Evolutionary conservation across 495 filamentous ascomycete species (phyloP), one percentile per base, ranked within the genome.

Genomic region (Cairneyella variabilis): DNA sequence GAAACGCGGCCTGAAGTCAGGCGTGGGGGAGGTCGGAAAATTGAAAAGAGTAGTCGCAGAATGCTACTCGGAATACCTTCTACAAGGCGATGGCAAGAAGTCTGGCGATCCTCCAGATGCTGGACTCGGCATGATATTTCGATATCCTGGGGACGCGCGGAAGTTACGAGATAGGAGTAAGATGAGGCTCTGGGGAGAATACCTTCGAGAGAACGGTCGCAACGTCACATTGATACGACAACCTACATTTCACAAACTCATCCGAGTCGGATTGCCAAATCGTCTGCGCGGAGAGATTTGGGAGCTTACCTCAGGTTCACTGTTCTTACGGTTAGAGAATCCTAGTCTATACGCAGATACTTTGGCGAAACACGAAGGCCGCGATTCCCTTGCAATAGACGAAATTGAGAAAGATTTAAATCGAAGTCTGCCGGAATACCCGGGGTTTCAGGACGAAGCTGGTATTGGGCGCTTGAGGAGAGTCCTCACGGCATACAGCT

Each of bases 351-450:
- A 91, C 59, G 67, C 75, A 20, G 87, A 98, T 27, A 97, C 90
- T 5, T 76, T 98, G 18, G 70, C 81, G 17, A 90, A 95, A 62
- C 90, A 84, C 53, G 76, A 82, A 3, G 93, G 93, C 9, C 77
- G 82, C 57, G 86, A 90, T 53, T 97, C 92, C 2, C 75, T 97
- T 51, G 93, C 93, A 2, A 97, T 97, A 54, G 93, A 98, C 62
- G 93, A 98, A 71, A 98, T 98, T 53, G 93, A 98, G 63, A 98
- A 98, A 64, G 93, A 98, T 61, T 71, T 98, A 41, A 98, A 98
- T 66, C 81, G 93, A 54, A 96, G 90, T 73, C 72, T 98, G 51
- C 93, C 93, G 0, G 93, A 98, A 66, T 98, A 98, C 65, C 88
- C 93, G 10, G 93, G 93, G 2, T 98, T 96, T 62, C 93, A 98